Base-by-base conservation (phyloP, 2,329 filamentous ascomycete species). In the Coleophoma crateriformis region DNA sequence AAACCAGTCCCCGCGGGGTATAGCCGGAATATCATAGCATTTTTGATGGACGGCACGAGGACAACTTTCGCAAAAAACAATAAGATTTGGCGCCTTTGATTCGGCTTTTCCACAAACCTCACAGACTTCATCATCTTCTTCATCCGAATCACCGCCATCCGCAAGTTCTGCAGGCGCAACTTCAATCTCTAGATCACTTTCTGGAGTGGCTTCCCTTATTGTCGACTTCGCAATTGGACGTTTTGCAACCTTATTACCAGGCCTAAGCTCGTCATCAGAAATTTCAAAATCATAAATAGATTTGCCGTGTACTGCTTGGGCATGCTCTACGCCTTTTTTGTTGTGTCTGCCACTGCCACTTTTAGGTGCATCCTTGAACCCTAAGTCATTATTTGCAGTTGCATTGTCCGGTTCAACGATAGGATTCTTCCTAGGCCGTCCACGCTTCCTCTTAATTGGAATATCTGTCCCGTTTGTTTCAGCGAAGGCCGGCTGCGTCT, bases 31-130 rank as follows among this genome's bases (percentile, higher is more conserved):
- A 22, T 74, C 68, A 57, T 82, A 82, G 61, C 82, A 85, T 56
- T 76, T 71, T 58, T 84, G 80, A 56, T 85, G 82, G 39, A 79
- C 78, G 1, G 78, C 77, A 64, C 75, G 73, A 61, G 85, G 78
- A 67, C 82, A 85, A 47, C 74, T 76, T 55, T 85, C 82, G 65
- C 82, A 85, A 34, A 85, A 74, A 8, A 85, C 68, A 33, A 85
- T 85, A 58, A 82, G 72, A 60, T 85, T 85, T 1, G 77, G 77
- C 2, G 72, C 66, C 34, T 74, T 69, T 0, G 80, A 84, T 52
- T 84, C 74, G 0, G 78, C 75, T 49, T 76, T 76, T 35, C 68
- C 70, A 61, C 82, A 85, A 34, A 85, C 71, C 15, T 67, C 69
- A 57, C 82, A 85, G 0, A 78, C 70, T 15, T 80, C 78, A 41